phyloP scores from a whole-genome alignment of 1,139 yeast species.

The Suhomyces panamericanus region DNA sequence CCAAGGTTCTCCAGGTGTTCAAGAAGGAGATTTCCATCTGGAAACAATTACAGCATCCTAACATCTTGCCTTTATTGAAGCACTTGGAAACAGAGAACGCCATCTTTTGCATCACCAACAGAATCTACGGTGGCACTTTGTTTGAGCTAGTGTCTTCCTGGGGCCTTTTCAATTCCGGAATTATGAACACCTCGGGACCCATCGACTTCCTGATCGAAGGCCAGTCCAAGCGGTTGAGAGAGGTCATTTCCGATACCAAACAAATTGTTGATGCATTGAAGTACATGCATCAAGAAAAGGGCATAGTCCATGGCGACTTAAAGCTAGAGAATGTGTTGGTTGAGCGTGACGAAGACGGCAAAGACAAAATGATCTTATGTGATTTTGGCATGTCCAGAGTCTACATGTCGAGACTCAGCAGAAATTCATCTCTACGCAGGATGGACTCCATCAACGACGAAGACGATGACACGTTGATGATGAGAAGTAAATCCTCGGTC shows the following conservation, averaged over 20 bases:
- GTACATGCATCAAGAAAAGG: slow-evolving; percentile 67
- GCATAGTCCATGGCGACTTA: slow-evolving; percentile 84
- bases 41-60: slow-evolving; percentile 64
- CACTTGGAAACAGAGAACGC: slow-evolving; percentile 62
- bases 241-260: slow-evolving; percentile 33
- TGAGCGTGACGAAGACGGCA: slow-evolving; percentile 31
- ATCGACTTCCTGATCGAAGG: slow-evolving; percentile 31
- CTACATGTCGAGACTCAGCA: slow-evolving; percentile 31
- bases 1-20: slow-evolving; percentile 50
- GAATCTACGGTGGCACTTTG: slow-evolving; percentile 78
- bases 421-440: slow-evolving; percentile 23
- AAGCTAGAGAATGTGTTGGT: slow-evolving; percentile 83
- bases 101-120: slow-evolving; percentile 71
- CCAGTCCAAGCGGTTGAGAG: slow-evolving; percentile 26
- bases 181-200: slow-evolving; percentile 31
- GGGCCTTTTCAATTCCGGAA: slow-evolving; percentile 49
- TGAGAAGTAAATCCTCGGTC: slow-evolving; percentile 50
- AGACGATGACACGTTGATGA: slow-evolving; percentile 20
- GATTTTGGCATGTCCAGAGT: slow-evolving; percentile 82
- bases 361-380: slow-evolving; percentile 53
- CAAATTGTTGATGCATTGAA: slow-evolving; percentile 64
- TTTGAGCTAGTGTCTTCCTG: slow-evolving; percentile 72
- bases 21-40: slow-evolving; percentile 74
- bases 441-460: slow-evolving; percentile 6
- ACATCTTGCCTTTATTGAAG: slow-evolving; percentile 61